phyloP scores from a whole-genome alignment of 495 filamentous ascomycete species.

The Penicillium chermesinum region DNA sequence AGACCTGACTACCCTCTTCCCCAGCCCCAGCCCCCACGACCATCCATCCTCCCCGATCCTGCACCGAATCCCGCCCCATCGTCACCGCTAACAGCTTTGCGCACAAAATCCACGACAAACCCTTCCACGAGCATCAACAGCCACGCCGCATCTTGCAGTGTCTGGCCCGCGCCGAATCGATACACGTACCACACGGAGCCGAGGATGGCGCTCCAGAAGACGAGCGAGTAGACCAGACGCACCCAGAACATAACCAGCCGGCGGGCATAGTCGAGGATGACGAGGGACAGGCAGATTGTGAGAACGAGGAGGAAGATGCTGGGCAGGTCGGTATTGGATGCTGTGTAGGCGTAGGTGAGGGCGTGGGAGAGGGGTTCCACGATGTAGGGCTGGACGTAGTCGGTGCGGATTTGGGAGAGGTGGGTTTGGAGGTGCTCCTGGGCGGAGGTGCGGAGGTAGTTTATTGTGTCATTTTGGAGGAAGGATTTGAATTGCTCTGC shows the following conservation, averaged over 20 bases:
- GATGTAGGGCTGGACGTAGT: constrained; percentile 39
- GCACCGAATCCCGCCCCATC: not conserved
- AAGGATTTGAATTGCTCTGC: constrained; percentile 23
- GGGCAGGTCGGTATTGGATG: constrained; percentile 53
- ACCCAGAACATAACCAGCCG: constrained; percentile 71
- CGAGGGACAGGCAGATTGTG: constrained; percentile 56
- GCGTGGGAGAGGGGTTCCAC: constrained; percentile 41
- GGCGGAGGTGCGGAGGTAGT: constrained; percentile 14
- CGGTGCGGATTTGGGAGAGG: constrained; percentile 29
- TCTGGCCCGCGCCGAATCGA: constrained; percentile 57
- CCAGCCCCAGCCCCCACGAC: not conserved
- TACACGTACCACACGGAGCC: constrained; percentile 52
- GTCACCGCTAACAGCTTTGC: constrained; percentile 18
- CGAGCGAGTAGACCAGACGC: constrained; percentile 49
- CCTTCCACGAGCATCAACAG: constrained; percentile 47
- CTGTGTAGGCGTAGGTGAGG: constrained; percentile 41
- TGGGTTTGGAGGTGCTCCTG: constrained; percentile 25
- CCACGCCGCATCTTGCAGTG: constrained; percentile 54
- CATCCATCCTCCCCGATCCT: not conserved
- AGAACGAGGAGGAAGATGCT: constrained; percentile 53
- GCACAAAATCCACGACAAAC: constrained; percentile 50
- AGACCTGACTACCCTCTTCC: not conserved
- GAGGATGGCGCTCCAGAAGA: constrained; percentile 54
- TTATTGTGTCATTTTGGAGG: constrained; percentile 23
- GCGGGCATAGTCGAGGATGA: constrained; percentile 61